Conservation (phyloP, 306 rosid genomes). For the Abrus pulchellus region DNA sequence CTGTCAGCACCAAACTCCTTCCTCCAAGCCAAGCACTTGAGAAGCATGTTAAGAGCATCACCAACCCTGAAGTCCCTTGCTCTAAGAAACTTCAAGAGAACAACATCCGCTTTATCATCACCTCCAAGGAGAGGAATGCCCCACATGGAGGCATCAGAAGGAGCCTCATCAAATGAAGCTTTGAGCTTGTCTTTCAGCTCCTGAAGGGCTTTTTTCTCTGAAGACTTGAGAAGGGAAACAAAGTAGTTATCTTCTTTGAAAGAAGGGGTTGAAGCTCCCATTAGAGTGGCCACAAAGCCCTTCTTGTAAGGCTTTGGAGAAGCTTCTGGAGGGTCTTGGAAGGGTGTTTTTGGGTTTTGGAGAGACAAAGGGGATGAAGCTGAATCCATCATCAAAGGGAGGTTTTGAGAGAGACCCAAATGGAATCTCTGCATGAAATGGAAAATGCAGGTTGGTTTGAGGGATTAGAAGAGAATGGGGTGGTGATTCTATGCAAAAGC, state of each 20-base stretch:
- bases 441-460: conserved; percentile 11
- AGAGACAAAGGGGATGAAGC: conserved; percentile 56
- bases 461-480: conserved; percentile 19
- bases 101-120: conserved; percentile 81
- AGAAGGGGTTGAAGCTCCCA: conserved; percentile 69
- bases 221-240: conserved; percentile 69
- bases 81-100: conserved; percentile 85
- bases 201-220: conserved; percentile 78
- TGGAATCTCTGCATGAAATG: conserved; percentile 50
- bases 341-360: conserved; percentile 51
- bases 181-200: conserved; percentile 71
- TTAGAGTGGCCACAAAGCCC: conserved; percentile 74
- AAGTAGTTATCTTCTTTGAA: conserved; percentile 87
- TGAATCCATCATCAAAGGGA: conserved; percentile 69
- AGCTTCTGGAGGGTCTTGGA: conserved; percentile 60
- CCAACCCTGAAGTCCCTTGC: conserved; percentile 87
- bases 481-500: conserved; percentile 33
- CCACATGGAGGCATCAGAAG: conserved; percentile 74
- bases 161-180: conserved; percentile 45
- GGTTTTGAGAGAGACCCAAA: conserved; percentile 58
- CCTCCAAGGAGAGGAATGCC: conserved; percentile 68
- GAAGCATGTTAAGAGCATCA: conserved; percentile 75
- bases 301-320: conserved; percentile 76
- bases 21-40: conserved; percentile 82
- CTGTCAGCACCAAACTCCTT: conserved; percentile 73